Evolutionary conservation across 306 rosid genomes (phyloP).

Genomic region (Acmispon strigosus): DNA sequence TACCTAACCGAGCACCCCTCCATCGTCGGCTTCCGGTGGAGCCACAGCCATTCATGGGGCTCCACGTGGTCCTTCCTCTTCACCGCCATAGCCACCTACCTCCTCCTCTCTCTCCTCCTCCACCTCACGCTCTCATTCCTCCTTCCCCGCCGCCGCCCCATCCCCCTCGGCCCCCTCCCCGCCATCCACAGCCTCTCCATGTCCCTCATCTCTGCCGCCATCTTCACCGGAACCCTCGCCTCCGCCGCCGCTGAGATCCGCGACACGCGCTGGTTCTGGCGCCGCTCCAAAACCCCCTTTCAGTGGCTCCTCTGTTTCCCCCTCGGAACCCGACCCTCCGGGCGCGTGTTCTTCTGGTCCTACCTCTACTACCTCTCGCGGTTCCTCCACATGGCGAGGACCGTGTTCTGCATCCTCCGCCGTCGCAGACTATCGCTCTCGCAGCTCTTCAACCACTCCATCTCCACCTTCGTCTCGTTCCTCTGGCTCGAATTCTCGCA

Average conservation of each 20-base stretch:
- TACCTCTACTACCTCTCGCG: conserved; percentile 68
- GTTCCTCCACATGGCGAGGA: conserved; percentile 63
- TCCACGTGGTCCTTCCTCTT: conserved; percentile 92
- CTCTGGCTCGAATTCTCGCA: conserved; percentile 86
- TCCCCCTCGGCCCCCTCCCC: conserved; percentile 68
- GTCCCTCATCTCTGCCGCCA: conserved; percentile 60
- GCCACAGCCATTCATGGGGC: conserved; percentile 73
- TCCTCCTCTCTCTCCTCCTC: conserved; percentile 42
- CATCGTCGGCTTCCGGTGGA: conserved; percentile 75
- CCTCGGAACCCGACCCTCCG: conserved; percentile 74
- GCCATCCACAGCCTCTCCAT: conserved; percentile 68
- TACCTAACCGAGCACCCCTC: conserved; percentile 83
- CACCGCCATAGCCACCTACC: conserved; percentile 49
- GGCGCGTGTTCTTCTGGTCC: conserved; percentile 96
- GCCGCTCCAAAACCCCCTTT: conserved; percentile 57
- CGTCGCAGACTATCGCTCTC: conserved; percentile 41
- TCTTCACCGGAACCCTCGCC: conserved; percentile 60
- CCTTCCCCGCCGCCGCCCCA: conserved; percentile 30
- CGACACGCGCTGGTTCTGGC: conserved; percentile 92
- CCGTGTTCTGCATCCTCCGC: conserved; percentile 36
- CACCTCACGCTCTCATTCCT: conserved; percentile 31
- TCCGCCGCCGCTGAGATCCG: conserved; percentile 73
- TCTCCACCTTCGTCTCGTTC: conserved; percentile 47
- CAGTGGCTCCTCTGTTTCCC: conserved; percentile 91
- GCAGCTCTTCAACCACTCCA: conserved; percentile 62